These are phyloP conservation scores for Trichoderma sp. DNA, from an alignment of 2,329 filamentous ascomycete genomes.

Conservation along the genomic window DNA sequence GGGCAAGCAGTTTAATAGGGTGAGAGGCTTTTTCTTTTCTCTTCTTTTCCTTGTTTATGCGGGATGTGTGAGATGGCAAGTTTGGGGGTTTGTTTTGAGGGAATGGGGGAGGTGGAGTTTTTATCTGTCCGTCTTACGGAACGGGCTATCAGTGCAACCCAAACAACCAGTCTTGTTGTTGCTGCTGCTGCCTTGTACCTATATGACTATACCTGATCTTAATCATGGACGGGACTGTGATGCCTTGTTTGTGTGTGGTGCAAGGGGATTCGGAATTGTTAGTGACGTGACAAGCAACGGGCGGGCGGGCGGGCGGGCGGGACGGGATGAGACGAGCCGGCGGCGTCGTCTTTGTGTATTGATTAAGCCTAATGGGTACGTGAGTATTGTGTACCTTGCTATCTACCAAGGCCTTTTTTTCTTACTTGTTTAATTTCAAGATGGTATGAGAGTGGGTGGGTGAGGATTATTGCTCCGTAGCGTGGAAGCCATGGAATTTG, in stretches of 20 bases:
- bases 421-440: neutral
- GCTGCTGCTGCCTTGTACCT: neutral
- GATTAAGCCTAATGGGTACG: neutral
- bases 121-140: neutral
- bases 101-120: neutral
- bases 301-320: conserved; percentile 3
- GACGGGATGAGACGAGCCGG: conserved; percentile 19
- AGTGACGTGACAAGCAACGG: conserved; percentile 12
- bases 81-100: neutral
- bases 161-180: neutral
- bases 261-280: neutral
- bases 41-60: no score
- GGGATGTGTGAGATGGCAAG: conserved; percentile 12
- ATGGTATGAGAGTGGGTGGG: neutral
- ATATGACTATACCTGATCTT: neutral
- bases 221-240: neutral
- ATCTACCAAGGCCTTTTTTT: neutral
- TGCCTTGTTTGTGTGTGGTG: neutral
- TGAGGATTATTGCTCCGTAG: neutral
- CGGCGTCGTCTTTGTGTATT: neutral
- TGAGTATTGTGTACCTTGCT: neutral
- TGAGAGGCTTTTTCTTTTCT: neutral
- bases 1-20: neutral
- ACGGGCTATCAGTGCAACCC: neutral
- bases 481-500: neutral